Base-by-base conservation (phyloP, 2,329 filamentous ascomycete species). In the Incumbomyces delicatus region DNA sequence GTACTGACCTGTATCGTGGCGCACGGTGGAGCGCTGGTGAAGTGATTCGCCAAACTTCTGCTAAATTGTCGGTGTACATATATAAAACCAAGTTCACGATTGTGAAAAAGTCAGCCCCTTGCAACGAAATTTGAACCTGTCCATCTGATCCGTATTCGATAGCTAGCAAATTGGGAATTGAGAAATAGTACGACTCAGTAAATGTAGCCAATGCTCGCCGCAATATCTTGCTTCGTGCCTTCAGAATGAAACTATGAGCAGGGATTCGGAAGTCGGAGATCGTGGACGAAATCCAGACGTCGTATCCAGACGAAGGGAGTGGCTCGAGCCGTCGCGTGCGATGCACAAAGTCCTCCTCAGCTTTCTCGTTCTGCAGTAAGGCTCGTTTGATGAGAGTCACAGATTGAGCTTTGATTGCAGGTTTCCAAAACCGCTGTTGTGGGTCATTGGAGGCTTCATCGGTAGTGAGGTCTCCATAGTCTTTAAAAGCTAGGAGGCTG, bases 1-100 rank as follows among this genome's bases (percentile, higher is more conserved):
- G 81, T 14, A 94, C 75, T 58, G 89, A 81, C 18, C 88, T 83
- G 61, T 87, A 94, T 34, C 85, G 76, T 56, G 77, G 75, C 0
- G 85, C 82, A 60, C 83, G 70, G 10, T 77, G 68, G 2, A 81
- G 77, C 16, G 78, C 76, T 51, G 81, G 76, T 51, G 71, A 78
- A 3, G 82, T 82, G 52, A 84, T 81, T 54, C 89, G 85, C 92
- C 92, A 96, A 14, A 89, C 84, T 49, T 92, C 87, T 29, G 95
- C 73, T 13, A 89, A 68, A 3, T 71, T 73, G 60, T 96, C 92
- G 5, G 81, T 82, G 61, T 96, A 96, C 6, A 83, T 61, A 58
- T 87, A 95, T 8, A 90, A 70, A 1, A 84, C 77, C 8, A 96
- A 57, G 56, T 95, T 90, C 47, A 95, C 68, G 6, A 95, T 60